phyloP scores from a whole-genome alignment of 1,284 basidiomycete genomes.

The Sporisorium exsertum region DNA sequence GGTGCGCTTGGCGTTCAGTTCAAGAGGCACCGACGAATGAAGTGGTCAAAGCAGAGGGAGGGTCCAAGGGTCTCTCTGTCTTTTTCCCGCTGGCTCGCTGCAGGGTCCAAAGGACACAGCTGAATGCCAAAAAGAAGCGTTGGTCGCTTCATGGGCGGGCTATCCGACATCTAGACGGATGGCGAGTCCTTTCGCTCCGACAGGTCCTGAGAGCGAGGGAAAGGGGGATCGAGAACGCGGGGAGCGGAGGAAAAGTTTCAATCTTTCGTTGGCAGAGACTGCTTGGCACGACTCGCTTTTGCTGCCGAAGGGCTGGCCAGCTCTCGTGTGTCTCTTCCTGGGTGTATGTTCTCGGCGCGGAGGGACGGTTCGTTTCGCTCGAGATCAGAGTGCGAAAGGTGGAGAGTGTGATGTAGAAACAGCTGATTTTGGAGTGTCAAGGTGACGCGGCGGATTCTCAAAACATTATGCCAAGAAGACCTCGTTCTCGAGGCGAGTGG shows the following conservation, averaged over 20 bases:
- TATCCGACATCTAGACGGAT: neutral
- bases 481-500: neutral
- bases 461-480: slow-evolving; percentile 7
- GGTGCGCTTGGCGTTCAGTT: neutral
- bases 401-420: neutral
- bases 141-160: neutral
- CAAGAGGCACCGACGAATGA: slow-evolving; percentile 1
- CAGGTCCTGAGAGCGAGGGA: neutral
- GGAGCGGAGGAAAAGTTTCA: neutral
- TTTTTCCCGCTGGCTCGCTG: neutral
- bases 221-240: neutral
- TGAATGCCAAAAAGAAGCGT: neutral
- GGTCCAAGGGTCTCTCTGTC: neutral
- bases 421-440: slow-evolving; percentile 7
- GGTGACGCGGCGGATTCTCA: too few species aligned
- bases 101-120: slow-evolving; percentile 5
- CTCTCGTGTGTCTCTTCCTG: neutral
- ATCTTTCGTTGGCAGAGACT: neutral
- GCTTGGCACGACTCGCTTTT: neutral
- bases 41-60: neutral
- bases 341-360: neutral
- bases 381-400: neutral
- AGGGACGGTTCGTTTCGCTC: neutral
- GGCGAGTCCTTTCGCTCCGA: neutral
- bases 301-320: neutral